Base-by-base conservation (phyloP, 768 basidiomycete species). In the Pleurotus tuoliensis region DNA sequence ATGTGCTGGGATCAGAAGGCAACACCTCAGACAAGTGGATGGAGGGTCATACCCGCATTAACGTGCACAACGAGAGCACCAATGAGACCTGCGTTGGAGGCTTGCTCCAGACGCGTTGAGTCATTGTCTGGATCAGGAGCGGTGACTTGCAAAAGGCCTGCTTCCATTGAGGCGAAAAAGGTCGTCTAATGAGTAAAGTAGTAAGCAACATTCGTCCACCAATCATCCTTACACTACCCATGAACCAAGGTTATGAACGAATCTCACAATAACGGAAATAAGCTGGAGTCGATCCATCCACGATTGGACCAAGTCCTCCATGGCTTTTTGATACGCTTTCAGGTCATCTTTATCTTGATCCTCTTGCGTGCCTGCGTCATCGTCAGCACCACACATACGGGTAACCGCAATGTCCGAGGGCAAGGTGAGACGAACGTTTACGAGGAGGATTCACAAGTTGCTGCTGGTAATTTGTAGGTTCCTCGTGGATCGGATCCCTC, bases 211-310 rank as follows among this genome's bases (percentile, higher is more conserved):
- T 40, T 11, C 30, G 41, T 16, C 34, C 12, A 20, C 38, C 3
- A 4, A 30, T 30, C 30, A 30, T 30, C 24, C 24, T 25, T 4
- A 25, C 24, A 25, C 4, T 41, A 16, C 13, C 13, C 11, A 44
- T 7, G 41, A 44, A 44, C 20, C 47, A 58, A 49, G 15, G 30
- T 44, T 44, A 7, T 15, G 12, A 55, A 15, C 12, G 20, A 25
- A 24, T 70, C 81, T 62, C 46, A 82, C 83, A 50, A 84, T 82
- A 34, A 86, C 75, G 40, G 75, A 79, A 66, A 86, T 83, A 9
- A 85, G 69, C 67, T 84, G 82, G 43, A 85, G 72, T 41, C 83
- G 72, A 57, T 85, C 83, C 73, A 81, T 78, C 84, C 84, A 86
- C 3, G 81, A 80, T 61, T 77, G 76, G n/a, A 82, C 73, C 2